Evolutionary conservation across 345 rosid genomes (phyloP).

Genomic region (Gynandropsis gynandra): DNA sequence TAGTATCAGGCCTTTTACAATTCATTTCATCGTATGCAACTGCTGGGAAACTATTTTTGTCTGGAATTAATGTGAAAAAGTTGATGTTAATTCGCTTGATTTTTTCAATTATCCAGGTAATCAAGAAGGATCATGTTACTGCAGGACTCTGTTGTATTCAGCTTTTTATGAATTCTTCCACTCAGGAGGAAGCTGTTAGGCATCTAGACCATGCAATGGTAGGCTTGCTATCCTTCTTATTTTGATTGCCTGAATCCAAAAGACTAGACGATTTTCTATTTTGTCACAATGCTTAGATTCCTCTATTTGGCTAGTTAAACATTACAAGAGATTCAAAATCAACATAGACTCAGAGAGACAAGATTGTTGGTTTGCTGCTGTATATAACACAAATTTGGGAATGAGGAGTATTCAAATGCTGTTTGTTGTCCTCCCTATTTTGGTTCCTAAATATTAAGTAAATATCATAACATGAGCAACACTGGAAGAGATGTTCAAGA

Average conservation of each 20-base stretch:
- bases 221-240: slow-evolving; percentile 15
- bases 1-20: no score
- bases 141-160: slow-evolving; percentile 97
- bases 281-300: neutral
- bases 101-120: slow-evolving; percentile 48
- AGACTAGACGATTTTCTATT: slow-evolving; percentile 10
- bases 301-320: neutral
- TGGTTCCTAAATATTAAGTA: slow-evolving; percentile 1
- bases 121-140: slow-evolving; percentile 87
- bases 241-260: slow-evolving; percentile 9
- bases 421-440: neutral
- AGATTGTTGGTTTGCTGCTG: slow-evolving; percentile 2
- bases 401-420: neutral
- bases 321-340: slow-evolving; percentile 12
- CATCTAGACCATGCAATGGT: slow-evolving; percentile 92
- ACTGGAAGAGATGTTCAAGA: slow-evolving; percentile 1
- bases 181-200: slow-evolving; percentile 85
- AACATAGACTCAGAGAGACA: neutral
- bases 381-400: neutral
- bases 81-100: slow-evolving; percentile 3
- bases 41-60: neutral
- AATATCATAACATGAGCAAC: neutral
- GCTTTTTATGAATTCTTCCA: slow-evolving; percentile 80
- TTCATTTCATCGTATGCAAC: slow-evolving; percentile 12
- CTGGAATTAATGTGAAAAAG: slow-evolving; percentile 10